A percentile compares a stretch with the other conserved stretches of the same genome.
Conservation (phyloP, 768 basidiomycete genomes). For the Amanita muscaria region DNA sequence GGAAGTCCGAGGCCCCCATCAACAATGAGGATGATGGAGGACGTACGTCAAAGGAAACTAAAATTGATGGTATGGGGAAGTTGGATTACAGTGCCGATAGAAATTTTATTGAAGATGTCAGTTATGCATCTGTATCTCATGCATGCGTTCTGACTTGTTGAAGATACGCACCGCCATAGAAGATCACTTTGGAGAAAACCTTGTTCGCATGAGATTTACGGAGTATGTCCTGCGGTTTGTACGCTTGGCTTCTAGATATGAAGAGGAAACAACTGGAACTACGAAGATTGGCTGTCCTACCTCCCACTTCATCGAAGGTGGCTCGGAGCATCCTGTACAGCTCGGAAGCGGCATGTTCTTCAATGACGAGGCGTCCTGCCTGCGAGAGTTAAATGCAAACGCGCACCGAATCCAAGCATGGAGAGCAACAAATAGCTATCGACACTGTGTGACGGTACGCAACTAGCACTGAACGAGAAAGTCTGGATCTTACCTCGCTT, state of each 20-base stretch:
- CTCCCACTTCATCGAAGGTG: conserved; percentile 35
- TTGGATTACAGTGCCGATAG: conserved; percentile 63
- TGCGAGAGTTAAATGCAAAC: conserved; percentile 67
- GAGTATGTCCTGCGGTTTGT: conserved; percentile 88
- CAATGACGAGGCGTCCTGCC: conserved; percentile 54
- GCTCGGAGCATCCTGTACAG: conserved; percentile 33
- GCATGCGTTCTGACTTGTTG: background rate
- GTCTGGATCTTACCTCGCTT: conserved; percentile 8
- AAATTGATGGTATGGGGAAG: conserved; percentile 47
- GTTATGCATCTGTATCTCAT: conserved; percentile 21
- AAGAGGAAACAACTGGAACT: conserved; percentile 70
- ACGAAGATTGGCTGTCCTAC: conserved; percentile 74
- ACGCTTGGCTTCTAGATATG: conserved; percentile 82
- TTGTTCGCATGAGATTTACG: conserved; percentile 81
- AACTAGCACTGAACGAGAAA: conserved; percentile 6
- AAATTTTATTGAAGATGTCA: conserved; percentile 88
- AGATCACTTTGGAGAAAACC: conserved; percentile 85
- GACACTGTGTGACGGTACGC: conserved; percentile 56
- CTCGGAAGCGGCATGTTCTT: conserved; percentile 83
- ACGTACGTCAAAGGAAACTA: conserved; percentile 48
- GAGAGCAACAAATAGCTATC: conserved; percentile 77
- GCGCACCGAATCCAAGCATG: conserved; percentile 89
- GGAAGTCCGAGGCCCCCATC: conserved; percentile 55
- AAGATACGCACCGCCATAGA: conserved; percentile 82
- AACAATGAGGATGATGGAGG: conserved; percentile 66